phyloP scores from a whole-genome alignment of 2,329 filamentous ascomycete genomes.

The Rhinocladiella similis region DNA sequence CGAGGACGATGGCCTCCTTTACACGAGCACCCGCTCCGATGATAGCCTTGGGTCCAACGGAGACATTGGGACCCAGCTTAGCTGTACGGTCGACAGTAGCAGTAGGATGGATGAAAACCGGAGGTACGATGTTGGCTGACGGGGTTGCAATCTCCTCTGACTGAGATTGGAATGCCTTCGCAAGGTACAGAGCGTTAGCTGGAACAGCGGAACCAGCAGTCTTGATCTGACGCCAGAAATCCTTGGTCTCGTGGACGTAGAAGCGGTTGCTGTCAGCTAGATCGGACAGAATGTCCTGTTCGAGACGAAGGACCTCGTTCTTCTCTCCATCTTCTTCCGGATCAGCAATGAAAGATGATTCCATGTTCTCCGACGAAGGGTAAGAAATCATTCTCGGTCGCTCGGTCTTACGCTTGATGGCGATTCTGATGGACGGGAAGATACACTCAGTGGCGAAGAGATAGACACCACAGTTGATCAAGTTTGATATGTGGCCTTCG shows the following conservation, averaged over 20 bases:
- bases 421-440: conserved; percentile 90
- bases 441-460: conserved; percentile 94
- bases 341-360: conserved; percentile 65
- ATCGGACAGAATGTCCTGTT: conserved; percentile 95
- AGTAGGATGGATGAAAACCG: conserved; percentile 92
- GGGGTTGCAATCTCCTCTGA: conserved; percentile 80
- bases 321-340: conserved; percentile 74
- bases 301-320: conserved; percentile 86
- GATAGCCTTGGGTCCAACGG: conserved; percentile 82
- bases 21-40: conserved; percentile 86
- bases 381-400: conserved; percentile 91
- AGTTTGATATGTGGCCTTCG: conserved; percentile 93
- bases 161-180: conserved; percentile 83
- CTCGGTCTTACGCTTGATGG: conserved; percentile 93
- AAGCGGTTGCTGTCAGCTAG: conserved; percentile 97
- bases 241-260: conserved; percentile 97
- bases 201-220: conserved; percentile 95
- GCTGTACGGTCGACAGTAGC: conserved; percentile 90
- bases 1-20: conserved; percentile 94
- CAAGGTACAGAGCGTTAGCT: conserved; percentile 93
- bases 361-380: conserved; percentile 91
- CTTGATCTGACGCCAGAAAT: conserved; percentile 99
- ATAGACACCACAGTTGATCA: conserved; percentile 99
- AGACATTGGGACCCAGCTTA: conserved; percentile 96
- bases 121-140: conserved; percentile 83